phyloP scores from a whole-genome alignment of 805 yeast species.

The Myxozyma nipponensis region DNA sequence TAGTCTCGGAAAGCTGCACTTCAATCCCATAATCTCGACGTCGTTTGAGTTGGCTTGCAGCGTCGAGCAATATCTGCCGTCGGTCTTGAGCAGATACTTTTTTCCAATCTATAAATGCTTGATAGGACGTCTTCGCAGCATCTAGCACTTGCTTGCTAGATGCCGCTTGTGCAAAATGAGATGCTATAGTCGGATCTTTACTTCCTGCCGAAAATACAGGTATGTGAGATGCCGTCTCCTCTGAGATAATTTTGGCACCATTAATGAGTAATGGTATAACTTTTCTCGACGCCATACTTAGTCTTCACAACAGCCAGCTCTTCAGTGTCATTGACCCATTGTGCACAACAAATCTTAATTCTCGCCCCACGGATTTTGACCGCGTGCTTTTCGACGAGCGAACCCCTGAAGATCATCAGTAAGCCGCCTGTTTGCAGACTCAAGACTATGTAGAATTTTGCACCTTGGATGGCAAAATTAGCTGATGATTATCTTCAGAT shows the following conservation, averaged over 20 bases:
- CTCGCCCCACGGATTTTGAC: too few relatives aligned
- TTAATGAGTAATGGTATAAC: conserved; percentile 1
- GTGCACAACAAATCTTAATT: too few relatives aligned
- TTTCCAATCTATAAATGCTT: conserved; percentile 13
- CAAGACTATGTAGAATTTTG: too few relatives aligned
- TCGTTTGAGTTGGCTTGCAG: conserved; percentile 8
- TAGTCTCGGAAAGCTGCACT: conserved; percentile 12
- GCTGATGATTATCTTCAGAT: too few relatives aligned
- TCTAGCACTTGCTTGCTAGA: conserved; percentile 8
- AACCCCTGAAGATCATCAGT: too few relatives aligned
- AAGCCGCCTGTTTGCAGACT: too few relatives aligned
- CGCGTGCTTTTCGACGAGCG: too few relatives aligned
- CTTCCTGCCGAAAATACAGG: conserved; percentile 6
- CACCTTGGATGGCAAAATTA: too few relatives aligned
- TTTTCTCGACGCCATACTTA: background rate
- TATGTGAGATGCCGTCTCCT: conserved; percentile 4
- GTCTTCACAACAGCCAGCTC: too few relatives aligned
- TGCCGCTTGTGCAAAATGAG: conserved; percentile 22
- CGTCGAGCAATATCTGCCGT: conserved; percentile 12
- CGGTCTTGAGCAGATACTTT: conserved; percentile 8
- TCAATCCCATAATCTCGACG: conserved; percentile 18
- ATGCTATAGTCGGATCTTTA: background rate
- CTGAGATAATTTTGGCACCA: background rate
- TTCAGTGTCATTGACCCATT: too few relatives aligned
- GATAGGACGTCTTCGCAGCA: conserved; percentile 12